Evolutionary conservation across 495 filamentous ascomycete genomes (phyloP), one percentile per base, ranked within the genome.

Genomic region (Penicillium roqueforti): DNA sequence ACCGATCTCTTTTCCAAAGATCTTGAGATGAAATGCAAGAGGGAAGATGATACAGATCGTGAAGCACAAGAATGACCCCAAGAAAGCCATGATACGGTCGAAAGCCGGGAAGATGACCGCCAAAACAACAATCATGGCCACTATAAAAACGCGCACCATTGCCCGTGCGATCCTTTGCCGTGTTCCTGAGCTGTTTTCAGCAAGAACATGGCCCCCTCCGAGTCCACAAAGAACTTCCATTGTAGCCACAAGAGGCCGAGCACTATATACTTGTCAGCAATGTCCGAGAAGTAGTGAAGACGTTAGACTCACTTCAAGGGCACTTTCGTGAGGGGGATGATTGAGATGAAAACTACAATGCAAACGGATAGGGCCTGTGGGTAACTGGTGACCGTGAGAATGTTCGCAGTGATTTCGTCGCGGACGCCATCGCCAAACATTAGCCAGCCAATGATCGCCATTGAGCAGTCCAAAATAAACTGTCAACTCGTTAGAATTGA

Each of bases 321-420:
- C 20, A 96, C 83, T 70, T 98, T 98, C 14, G 93, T 96, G 28
- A 98, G 73, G 4, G 93, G 93, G 55, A 98, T 95, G 61, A 97
- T 90, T 46, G 87, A 85, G 57, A 97, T 87, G 69, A 90, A 93
- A 39, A 87, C 69, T 37, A 89, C 86, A 60, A 97, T 89, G 55
- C 88, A 80, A 34, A 92, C 69, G 14, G 86, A 87, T 28, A 96
- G 63, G 0, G 71, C 76, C n/a, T 80, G 72, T 1, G 93, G 92
- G 68, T 95, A 97, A 40, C 83, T 83, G 38, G 80, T 63, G 8
- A 83, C 84, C 36, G 78, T 69, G 37, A 97, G 77, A 38, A 98
- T 83, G 67, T 95, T 97, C 38, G 87, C 85, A 4, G 93, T 97
- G 64, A 98, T 83, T 66, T 96, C 93, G 58, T 96, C 90, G 22